Base-by-base conservation (phyloP, 495 filamentous ascomycete genomes). In the Aspergillus olivimuriae region DNA sequence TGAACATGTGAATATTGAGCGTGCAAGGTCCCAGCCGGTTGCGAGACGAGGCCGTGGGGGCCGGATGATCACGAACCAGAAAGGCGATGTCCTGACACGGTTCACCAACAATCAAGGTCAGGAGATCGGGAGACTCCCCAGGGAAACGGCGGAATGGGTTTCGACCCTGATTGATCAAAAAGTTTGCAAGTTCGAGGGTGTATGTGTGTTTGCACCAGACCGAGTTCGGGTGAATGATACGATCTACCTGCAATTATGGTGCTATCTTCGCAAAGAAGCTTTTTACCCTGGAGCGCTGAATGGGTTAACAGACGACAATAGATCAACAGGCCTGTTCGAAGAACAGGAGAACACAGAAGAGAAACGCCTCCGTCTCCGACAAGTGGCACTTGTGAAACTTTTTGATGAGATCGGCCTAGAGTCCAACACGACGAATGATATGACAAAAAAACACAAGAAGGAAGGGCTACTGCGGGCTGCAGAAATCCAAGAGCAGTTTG, bases 101-200 rank as follows among this genome's bases (percentile, higher is more conserved):
- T 97, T 98, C 59, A 95, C 86, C 2, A 94, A 89, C 55, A 56
- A 66, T 3, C 71, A 62, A 39, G 91, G 90, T 10, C 80, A 84
- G 43, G 92, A 98, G 57, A 70, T 98, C 32, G 92, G 94, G 12
- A 72, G 92, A 50, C 64, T 98, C n/a, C 84, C 88, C 17, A 86
- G 87, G 44, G 92, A 98, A 28, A 83, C 78, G 10, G 89, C 92
- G n/a, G 79, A 82, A 39, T 98, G 94, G 89, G 84, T 98, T 8
- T 95, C 90, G 15, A 83, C 89, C 0, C 63, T 98, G 48, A 81
- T 98, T 39, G 92, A 98, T 51, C 92, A 96, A 58, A 86, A 84
- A 21, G 76, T 96, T 11, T 95, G 89, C 65, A 76, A 67, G 10
- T 91, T 98, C 50, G 87, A 92, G 53, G 94, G 86, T 1, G 76